Percentiles rank a stretch among this genome's conserved stretches.
phyloP scores from a whole-genome alignment of 1,284 basidiomycete genomes.

The Ganoderma lingzhi region DNA sequence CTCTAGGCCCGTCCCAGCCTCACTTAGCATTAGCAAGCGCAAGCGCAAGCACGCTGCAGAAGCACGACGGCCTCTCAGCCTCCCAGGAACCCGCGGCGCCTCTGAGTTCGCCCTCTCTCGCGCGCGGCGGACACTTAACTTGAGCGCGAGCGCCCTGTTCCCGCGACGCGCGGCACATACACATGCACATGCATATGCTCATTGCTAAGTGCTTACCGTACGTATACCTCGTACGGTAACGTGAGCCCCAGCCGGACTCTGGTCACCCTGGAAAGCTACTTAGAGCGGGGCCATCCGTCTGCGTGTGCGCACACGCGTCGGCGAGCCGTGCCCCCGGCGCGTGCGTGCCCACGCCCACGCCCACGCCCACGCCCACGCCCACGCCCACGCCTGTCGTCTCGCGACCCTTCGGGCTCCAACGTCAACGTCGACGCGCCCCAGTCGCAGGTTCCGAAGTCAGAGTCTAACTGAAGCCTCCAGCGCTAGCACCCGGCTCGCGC shows the following conservation, averaged over 20 bases:
- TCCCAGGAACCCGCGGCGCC: not conserved
- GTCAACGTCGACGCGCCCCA: not conserved
- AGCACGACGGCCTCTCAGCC: not conserved
- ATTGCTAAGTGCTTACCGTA: not conserved
- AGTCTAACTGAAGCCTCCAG: not conserved
- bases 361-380: not conserved
- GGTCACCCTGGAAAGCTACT: too few species aligned
- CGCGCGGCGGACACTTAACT: not conserved
- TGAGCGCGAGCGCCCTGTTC: not conserved
- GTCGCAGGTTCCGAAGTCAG: too few species aligned
- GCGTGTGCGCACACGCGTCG: too few species aligned
- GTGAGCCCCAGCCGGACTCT: too few species aligned
- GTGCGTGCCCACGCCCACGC: not conserved
- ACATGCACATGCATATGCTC: too few species aligned
- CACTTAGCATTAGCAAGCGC: too few species aligned
- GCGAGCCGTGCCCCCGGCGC: too few species aligned
- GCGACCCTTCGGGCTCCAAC: not conserved
- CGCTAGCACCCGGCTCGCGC: too few species aligned
- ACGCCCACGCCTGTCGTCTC: not conserved
- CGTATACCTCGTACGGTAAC: too few species aligned
- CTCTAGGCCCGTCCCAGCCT: not conserved
- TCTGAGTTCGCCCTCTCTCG: not conserved
- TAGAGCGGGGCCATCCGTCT: too few species aligned
- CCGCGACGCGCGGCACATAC: not conserved
- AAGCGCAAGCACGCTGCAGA: too few species aligned